Conservation (phyloP, 192 early-diverging fungal genomes). For the Piromyces finnis region DNA sequence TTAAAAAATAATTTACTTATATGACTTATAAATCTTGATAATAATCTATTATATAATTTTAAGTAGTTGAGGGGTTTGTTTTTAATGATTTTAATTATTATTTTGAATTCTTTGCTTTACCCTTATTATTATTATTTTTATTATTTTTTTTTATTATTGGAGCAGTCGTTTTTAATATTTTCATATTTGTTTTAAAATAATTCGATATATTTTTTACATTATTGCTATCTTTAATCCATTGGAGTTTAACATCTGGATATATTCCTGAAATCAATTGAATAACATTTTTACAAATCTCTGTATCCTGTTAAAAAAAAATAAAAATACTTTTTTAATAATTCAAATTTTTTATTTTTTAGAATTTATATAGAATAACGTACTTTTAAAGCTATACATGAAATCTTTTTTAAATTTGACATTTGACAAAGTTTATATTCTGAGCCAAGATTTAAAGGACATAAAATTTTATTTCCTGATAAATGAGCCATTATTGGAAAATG, state of each 20-base stretch:
- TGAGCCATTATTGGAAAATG: background rate
- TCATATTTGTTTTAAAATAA: background rate
- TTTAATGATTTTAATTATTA: background rate
- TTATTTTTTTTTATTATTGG: background rate
- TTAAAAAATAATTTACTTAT: too few species aligned
- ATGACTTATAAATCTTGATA: too few species aligned
- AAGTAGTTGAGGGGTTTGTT: too few species aligned
- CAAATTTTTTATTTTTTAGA: too few species aligned
- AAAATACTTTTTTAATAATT: too few species aligned
- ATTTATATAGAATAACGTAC: too few species aligned
- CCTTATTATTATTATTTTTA: background rate
- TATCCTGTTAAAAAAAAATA: background rate
- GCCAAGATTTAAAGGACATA: background rate
- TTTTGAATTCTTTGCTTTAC: background rate
- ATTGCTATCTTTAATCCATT: background rate
- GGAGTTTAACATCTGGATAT: background rate
- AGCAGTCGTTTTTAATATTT: background rate
- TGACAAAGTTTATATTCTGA: background rate
- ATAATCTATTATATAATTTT: too few species aligned
- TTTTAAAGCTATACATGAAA: background rate
- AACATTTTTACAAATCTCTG: background rate
- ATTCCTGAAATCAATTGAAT: background rate
- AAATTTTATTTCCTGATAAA: background rate
- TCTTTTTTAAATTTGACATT: background rate
- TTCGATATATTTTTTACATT: background rate